These are phyloP conservation scores for Lichina pygmaea DNA, from an alignment of 495 filamentous ascomycete genomes.

Conservation along the genomic window DNA sequence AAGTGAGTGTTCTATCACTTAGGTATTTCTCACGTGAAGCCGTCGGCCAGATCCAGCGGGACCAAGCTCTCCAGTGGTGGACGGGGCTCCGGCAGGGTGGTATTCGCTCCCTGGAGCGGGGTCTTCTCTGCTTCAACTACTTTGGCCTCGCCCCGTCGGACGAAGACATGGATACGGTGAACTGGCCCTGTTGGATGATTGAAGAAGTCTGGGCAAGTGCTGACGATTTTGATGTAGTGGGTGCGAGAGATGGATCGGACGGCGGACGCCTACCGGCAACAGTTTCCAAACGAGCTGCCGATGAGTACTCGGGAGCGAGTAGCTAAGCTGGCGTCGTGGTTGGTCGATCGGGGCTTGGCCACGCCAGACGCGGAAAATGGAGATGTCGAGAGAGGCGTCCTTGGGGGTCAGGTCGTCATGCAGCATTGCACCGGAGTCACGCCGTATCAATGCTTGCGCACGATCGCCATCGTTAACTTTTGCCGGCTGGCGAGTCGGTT, in stretches of 20 bases:
- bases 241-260: slow-evolving; percentile 21
- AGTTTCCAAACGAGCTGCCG: slow-evolving; percentile 21
- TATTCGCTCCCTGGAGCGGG: slow-evolving; percentile 30
- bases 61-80: slow-evolving; percentile 56
- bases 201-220: neutral
- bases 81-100: slow-evolving; percentile 22
- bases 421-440: slow-evolving; percentile 31
- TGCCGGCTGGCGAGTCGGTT: slow-evolving; percentile 37
- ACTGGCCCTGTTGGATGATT: slow-evolving; percentile 3
- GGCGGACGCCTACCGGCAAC: slow-evolving; percentile 20
- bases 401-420: slow-evolving; percentile 65
- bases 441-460: slow-evolving; percentile 32
- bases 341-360: slow-evolving; percentile 35
- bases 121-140: slow-evolving; percentile 14
- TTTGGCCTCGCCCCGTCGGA: slow-evolving; percentile 9
- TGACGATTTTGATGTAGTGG: neutral
- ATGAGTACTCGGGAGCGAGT: slow-evolving; percentile 37
- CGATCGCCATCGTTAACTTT: slow-evolving; percentile 52
- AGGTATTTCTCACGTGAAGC: slow-evolving; percentile 53
- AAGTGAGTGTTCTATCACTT: slow-evolving; percentile 1
- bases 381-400: slow-evolving; percentile 38
- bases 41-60: slow-evolving; percentile 56
- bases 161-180: slow-evolving; percentile 47
- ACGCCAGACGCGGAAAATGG: slow-evolving; percentile 31
- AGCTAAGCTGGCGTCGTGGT: slow-evolving; percentile 31